Conservation (phyloP, 441 rosid genomes). For the Kokia cookei region DNA sequence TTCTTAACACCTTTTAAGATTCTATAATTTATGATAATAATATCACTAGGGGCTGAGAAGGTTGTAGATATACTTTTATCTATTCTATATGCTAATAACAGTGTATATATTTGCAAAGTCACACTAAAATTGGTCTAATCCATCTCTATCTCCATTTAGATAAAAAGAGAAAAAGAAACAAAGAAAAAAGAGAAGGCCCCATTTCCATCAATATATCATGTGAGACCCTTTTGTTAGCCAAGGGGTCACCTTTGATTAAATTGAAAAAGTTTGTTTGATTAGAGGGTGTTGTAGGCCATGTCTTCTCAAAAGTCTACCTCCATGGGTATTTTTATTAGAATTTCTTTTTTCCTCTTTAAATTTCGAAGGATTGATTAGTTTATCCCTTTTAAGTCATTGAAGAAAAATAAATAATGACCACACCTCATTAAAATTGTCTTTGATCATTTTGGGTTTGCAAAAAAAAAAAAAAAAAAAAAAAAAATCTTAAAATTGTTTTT, state of each 20-base stretch:
- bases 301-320: constrained; percentile 15
- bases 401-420: not conserved
- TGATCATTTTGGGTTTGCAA: not conserved
- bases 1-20: not conserved
- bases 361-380: constrained; percentile 1
- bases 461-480: too few species aligned
- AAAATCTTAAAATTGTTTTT: too few species aligned
- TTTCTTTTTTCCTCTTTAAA: not conserved
- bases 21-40: not conserved
- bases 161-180: not conserved
- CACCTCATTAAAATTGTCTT: not conserved
- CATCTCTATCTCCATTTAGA: not conserved
- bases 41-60: not conserved
- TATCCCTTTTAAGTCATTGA: not conserved
- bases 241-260: not conserved
- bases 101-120: not conserved
- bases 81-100: not conserved
- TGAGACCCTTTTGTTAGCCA: not conserved
- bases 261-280: not conserved
- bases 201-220: not conserved
- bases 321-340: constrained; percentile 5
- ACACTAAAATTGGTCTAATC: not conserved
- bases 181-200: not conserved
- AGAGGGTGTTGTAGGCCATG: constrained; percentile 2
- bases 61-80: too few species aligned